These are phyloP conservation scores for Gossypium arboreum DNA, from an alignment of 345 rosid genomes.

Conservation along the genomic window DNA sequence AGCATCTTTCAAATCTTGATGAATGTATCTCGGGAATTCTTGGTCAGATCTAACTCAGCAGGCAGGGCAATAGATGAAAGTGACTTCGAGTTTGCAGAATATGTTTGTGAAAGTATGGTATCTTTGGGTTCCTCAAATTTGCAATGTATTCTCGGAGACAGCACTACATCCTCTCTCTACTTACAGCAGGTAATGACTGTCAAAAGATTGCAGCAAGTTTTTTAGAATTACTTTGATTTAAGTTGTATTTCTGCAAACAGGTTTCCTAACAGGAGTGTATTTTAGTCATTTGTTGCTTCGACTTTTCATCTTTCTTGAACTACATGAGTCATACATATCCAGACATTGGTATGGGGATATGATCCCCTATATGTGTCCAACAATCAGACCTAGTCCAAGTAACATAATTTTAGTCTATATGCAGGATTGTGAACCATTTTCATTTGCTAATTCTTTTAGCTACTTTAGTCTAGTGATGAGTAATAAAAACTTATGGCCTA, in stretches of 20 bases:
- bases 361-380: no score
- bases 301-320: no score
- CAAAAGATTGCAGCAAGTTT: background rate
- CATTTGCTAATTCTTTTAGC: constrained; percentile 15
- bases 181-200: constrained; percentile 64
- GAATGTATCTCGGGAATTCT: constrained; percentile 67
- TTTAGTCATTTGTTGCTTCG: background rate
- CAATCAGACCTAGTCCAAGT: no score
- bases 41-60: constrained; percentile 51
- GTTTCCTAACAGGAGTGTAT: background rate
- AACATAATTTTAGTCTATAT: background rate
- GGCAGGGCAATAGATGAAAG: constrained; percentile 55
- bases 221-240: background rate
- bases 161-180: constrained; percentile 42
- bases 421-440: background rate
- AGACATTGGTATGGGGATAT: no score
- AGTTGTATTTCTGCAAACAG: constrained; percentile 6
- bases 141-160: constrained; percentile 64
- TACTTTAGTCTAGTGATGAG: background rate
- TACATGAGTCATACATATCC: no score
- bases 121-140: constrained; percentile 80
- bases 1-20: constrained; percentile 71
- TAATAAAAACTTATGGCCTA: constrained; percentile 1
- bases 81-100: constrained; percentile 77
- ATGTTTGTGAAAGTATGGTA: constrained; percentile 85